Evolutionary conservation across 768 basidiomycete genomes (phyloP).

Genomic region (Collybia mongolica): DNA sequence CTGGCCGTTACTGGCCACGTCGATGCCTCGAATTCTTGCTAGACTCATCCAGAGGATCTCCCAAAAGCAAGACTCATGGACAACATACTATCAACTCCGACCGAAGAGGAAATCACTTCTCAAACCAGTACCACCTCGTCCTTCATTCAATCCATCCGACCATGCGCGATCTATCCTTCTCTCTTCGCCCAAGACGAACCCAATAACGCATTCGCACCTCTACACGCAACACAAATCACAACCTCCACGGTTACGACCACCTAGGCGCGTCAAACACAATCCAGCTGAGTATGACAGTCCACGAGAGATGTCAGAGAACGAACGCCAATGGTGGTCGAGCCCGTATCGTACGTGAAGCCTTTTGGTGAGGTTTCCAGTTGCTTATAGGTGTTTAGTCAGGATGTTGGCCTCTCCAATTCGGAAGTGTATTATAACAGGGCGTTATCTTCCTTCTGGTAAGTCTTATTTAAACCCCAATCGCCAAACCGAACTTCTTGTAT

Average conservation of each 20-base stretch:
- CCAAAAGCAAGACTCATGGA: constrained; percentile 17
- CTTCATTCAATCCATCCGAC: constrained; percentile 44
- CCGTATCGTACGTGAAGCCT: constrained; percentile 61
- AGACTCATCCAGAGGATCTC: constrained; percentile 51
- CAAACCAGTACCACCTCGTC: constrained; percentile 29
- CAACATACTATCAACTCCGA: constrained; percentile 21
- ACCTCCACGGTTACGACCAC: constrained; percentile 45
- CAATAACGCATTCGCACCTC: constrained; percentile 45
- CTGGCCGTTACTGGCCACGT: not conserved
- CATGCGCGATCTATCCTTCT: constrained; percentile 63
- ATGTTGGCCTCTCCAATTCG: constrained; percentile 71
- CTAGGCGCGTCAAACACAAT: constrained; percentile 18
- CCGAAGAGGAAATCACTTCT: constrained; percentile 28
- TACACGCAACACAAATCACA: constrained; percentile 58
- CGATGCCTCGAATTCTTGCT: constrained; percentile 72
- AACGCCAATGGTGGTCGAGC: constrained; percentile 68
- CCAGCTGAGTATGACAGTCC: constrained; percentile 31
- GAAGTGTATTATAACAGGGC: constrained; percentile 46
- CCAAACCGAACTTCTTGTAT: not conserved
- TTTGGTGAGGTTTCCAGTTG: constrained; percentile 10
- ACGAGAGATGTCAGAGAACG: constrained; percentile 60
- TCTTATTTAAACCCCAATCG: not conserved
- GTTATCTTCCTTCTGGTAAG: constrained; percentile 59
- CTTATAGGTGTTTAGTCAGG: constrained; percentile 45
- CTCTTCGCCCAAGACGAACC: constrained; percentile 40